phyloP scores from a whole-genome alignment of 2,329 filamentous ascomycete species.

The Rhinocladiella similis region DNA sequence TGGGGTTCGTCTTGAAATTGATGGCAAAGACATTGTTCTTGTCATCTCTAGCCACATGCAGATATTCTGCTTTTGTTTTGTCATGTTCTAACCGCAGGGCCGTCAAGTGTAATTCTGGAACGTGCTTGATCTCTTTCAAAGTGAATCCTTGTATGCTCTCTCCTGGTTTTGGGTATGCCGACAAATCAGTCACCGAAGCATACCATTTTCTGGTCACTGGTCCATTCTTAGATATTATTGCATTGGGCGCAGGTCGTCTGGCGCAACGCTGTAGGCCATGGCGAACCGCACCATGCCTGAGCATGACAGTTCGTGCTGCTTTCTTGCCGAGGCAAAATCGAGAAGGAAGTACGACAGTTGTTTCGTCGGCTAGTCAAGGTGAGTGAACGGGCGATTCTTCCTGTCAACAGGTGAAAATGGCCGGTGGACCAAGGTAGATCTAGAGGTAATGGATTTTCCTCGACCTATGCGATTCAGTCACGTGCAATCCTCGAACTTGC shows the following conservation, averaged over 20 bases:
- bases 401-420: too few relatives aligned
- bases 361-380: background rate
- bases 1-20: slow-evolving; percentile 98
- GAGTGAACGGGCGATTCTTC: too few relatives aligned
- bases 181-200: slow-evolving; percentile 73
- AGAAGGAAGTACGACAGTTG: background rate
- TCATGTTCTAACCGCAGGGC: slow-evolving; percentile 89
- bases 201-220: slow-evolving; percentile 34
- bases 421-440: too few relatives aligned
- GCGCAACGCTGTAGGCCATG: slow-evolving; percentile 20
- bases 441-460: too few relatives aligned
- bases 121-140: slow-evolving; percentile 81
- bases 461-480: too few relatives aligned
- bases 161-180: slow-evolving; percentile 74
- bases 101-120: slow-evolving; percentile 90
- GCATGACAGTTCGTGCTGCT: slow-evolving; percentile 20
- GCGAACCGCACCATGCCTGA: slow-evolving; percentile 27
- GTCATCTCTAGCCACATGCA: slow-evolving; percentile 92
- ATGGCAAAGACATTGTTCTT: slow-evolving; percentile 99
- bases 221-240: background rate
- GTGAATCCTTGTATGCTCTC: slow-evolving; percentile 93
- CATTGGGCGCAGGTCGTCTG: background rate
- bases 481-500: too few relatives aligned
- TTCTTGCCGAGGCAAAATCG: background rate
- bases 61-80: slow-evolving; percentile 91